Base-by-base conservation (phyloP, 1,284 basidiomycete genomes). In the Spongispora temasekensis region DNA sequence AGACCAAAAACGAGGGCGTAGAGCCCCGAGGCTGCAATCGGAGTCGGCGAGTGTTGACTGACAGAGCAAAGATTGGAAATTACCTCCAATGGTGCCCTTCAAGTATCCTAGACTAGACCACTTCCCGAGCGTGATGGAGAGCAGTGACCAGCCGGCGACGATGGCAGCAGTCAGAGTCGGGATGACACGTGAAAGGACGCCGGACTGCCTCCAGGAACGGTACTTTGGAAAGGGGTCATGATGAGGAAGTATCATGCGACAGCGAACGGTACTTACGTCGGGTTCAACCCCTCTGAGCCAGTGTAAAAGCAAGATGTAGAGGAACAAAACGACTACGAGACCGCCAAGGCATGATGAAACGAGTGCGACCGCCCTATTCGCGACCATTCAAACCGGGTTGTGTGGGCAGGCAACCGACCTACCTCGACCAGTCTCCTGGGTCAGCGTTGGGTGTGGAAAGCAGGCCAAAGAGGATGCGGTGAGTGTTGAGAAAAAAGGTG, bases 1-100 rank as follows among this genome's bases (percentile, higher is more conserved):
- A 90, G 71, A 28, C 89, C 89, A 69, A 91, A 89, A 19, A 78
- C 78, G 40, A 90, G 78, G 12, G 84, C 83, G 66, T 91, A 91
- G 51, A 90, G 70, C 19, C 86, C 87, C 19, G 83, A 85, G 9
- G 86, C 88, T 90, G 64, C 27, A 25, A 53, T 30, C 19, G 25
- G 53, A 30, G 56, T 62, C 61, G 34, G 63, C 54, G 32, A 23
- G 50, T 42, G 44, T 42, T 54, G 50, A 3, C 51, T 10, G 57
- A 9, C 46, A 2, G 30, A 51, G 6, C n/a, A 50, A 21, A 58
- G 34, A 57, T 53, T 55, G 58, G 51, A 61, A 71, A 80, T 59
- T 68, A 89, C 90, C 85, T 64, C 84, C 89, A 53, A 89, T 77
- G 10, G 82, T 72, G 9, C 89, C 87, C 67, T 82, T 78, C 37